Base-by-base conservation (phyloP, 2,329 filamentous ascomycete species). In the Aureobasidium sp. region DNA sequence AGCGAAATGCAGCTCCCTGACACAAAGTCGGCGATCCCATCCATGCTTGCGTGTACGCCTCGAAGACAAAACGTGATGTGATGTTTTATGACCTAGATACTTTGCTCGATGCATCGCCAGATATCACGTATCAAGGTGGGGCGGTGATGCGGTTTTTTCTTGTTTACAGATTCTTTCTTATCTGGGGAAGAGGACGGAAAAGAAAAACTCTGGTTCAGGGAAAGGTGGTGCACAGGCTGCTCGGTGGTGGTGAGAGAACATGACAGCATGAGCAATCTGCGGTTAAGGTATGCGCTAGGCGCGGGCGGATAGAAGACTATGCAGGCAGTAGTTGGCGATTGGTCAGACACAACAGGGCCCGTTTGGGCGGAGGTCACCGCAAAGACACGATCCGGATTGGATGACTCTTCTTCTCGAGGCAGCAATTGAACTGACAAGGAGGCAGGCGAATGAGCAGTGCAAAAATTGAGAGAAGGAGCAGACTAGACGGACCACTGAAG, bases 241-340 rank as follows among this genome's bases (percentile, higher is more conserved):
- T 39, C 12, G 38, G 45, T 12, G 24, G 45, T 39, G 45, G 45
- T 35, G 42, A 14, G 30, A 30, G 27, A 17, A 17, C 6, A 41
- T 51, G 48, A 51, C 48, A 49, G 45, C 45, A 32, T 51, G 48
- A 37, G 27, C 37, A 41, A 30, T 40, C 22, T 21, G 40, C 40
- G 25, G 24, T 51, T 51, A 51, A 41, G 37, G 48, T 51, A 50
- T 40, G 27, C 48, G 37, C 48, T 51, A 51, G 14, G 24, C 14
- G 14, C 24, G 40, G 21, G 21, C 38, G 38, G 38, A 25, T 41
- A 41, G 21, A 41, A 44, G 19, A 44, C 12, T 14, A n/a, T 29
- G 40, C 40, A 44, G 37, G 27, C 22, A 22, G 25, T 24, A 41
- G 35, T 37, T 30, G 37, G 29, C 48, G 48, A 41, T 51, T 51